phyloP scores from a whole-genome alignment of 2,329 filamentous ascomycete genomes.

The Lasiodiplodia theobromae region DNA sequence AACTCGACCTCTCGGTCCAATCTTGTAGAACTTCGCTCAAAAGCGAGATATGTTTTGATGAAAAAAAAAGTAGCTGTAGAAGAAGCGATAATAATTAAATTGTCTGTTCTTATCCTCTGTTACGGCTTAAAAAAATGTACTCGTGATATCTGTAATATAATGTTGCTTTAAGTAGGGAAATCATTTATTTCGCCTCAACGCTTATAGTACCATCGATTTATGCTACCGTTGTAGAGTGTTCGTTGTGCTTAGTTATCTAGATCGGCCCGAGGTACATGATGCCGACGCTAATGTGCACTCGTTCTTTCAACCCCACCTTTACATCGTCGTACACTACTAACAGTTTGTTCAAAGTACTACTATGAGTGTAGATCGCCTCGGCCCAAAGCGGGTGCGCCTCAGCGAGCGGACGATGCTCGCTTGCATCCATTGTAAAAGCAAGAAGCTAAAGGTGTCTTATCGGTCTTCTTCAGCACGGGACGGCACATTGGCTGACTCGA shows the following conservation, averaged over 20 bases:
- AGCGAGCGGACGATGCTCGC: slow-evolving; percentile 39
- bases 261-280: background rate
- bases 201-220: background rate
- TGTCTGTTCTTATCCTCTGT: no score
- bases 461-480: background rate
- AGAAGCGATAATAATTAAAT: no score
- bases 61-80: no score
- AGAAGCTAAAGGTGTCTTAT: slow-evolving; percentile 37
- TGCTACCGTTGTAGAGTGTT: background rate
- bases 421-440: slow-evolving; percentile 38
- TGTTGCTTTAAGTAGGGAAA: background rate
- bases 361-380: slow-evolving; percentile 14
- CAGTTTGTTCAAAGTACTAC: background rate
- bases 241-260: background rate
- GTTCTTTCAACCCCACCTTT: background rate
- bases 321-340: background rate
- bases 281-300: slow-evolving; percentile 6
- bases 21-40: no score
- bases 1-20: no score
- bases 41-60: no score
- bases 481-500: slow-evolving; percentile 2
- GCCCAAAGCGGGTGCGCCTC: slow-evolving; percentile 35
- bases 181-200: background rate
- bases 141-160: no score
- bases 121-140: no score